Evolutionary conservation across 257 asterid species (phyloP), one percentile per base, ranked within the genome.

Genomic region (Solanum corneliomulleri): DNA sequence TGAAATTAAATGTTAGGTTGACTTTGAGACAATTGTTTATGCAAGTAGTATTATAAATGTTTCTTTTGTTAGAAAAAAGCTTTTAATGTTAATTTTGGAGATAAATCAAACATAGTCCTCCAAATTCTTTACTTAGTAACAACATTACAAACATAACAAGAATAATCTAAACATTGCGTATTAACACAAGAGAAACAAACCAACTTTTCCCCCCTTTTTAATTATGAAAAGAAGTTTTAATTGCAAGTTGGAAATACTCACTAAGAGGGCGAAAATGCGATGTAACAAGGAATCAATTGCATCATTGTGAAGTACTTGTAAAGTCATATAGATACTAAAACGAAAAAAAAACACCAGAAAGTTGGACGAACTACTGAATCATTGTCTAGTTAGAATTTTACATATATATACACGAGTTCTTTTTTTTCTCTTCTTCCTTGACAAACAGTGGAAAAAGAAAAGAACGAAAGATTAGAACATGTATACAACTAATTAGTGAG

Each of bases 401-500:
- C 85, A 80, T 80, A 86, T 91, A 94, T 92, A 90, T 90, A 92
- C 95, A 93, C 77, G 88, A 44, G 88, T 86, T 91, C 89, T 89
- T 88, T 83, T 83, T 56, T 76, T 91, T 88, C 88, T 86, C 92
- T 86, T 60, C 78, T 85, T 85, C 85, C 85, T 80, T 80, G 68
- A 80, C 68, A 80, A 47, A 80, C 85, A 29, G 85, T 80, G 85
- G 85, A 80, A 77, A 82, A 64, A 75, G 58, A 83, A 86, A 88
- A 75, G 72, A 64, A 58, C 58, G 41, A 75, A 69, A 80, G 87
- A 87, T 41, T 86, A 47, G 85, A 74, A 83, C 29, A 81, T 88
- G 91, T 90, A 88, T 92, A 92, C 90, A 90, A 88, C 94, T 91
- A 87, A 89, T 89, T 88, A 92, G 94, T 89, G 88, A 89, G 85